phyloP scores from a whole-genome alignment of 2,329 filamentous ascomycete genomes.

The Rugonectria rugulosa region DNA sequence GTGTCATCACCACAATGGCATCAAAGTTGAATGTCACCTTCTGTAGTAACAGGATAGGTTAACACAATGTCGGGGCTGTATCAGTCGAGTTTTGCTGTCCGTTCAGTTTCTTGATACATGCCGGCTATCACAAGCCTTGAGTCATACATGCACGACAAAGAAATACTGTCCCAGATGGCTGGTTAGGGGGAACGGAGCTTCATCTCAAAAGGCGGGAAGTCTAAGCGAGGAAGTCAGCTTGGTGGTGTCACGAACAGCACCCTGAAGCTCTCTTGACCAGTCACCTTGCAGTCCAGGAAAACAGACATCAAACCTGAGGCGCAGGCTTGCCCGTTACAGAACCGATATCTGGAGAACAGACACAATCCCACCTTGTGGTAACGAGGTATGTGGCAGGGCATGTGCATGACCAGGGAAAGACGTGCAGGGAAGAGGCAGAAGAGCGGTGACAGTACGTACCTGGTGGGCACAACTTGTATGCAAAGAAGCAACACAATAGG shows the following conservation, averaged over 20 bases:
- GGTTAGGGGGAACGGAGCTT: constrained; percentile 8
- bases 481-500: not conserved
- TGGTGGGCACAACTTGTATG: not conserved
- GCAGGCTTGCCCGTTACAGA: constrained; percentile 14
- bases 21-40: constrained; percentile 2
- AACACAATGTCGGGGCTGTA: not conserved
- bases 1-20: not conserved
- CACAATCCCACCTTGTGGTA: constrained; percentile 1
- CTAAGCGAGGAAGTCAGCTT: constrained; percentile 17
- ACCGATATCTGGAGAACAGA: constrained; percentile 12
- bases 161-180: constrained; percentile 7
- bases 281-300: constrained; percentile 6
- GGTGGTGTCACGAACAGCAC: constrained; percentile 14
- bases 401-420: constrained; percentile 4
- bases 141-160: not conserved
- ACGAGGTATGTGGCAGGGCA: constrained; percentile 9
- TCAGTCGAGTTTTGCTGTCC: too few species aligned
- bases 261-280: constrained; percentile 3
- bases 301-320: constrained; percentile 14
- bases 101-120: too few species aligned
- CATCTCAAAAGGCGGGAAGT: constrained; percentile 20
- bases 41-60: not conserved
- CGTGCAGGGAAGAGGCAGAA: constrained; percentile 22
- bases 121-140: not conserved
- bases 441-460: constrained; percentile 35